Evolutionary conservation across 352 stramenopile genomes (phyloP), one percentile per base, ranked within the genome.

Genomic region (Sclerospora graminicola): DNA sequence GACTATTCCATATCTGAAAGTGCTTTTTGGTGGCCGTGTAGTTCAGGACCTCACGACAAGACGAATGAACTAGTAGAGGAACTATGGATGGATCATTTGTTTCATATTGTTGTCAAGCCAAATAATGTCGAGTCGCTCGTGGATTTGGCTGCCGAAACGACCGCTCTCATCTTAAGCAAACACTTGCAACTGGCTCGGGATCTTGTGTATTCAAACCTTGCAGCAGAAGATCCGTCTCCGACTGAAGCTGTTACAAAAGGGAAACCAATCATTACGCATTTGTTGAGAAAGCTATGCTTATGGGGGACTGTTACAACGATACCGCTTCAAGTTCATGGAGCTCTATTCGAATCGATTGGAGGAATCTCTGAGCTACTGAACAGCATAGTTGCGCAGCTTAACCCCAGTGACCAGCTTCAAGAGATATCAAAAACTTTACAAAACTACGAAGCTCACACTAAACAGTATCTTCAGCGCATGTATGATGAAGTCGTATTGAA

Each of bases 1-100:
- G 78, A 90, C 50, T 80, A 79, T 33, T 83, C 73, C 0, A 67
- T 90, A 14, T 69, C 74, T 9, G 69, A 88, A 20, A 88, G 71
- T 36, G 75, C 79, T 1, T 84, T 83, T 23, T 89, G 76, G 80
- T 91, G 80, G 80, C 80, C 80, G 2, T 89, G 72, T 32, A 71
- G 73, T 1, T 41, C 33, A 4, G 51, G 39, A 29, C 15, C 47
- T 14, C 36, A 34, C 2, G 49, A 24, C 31, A 53, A 42, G 3
- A 30, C 15, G 18, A 45, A 54, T 16, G 41, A 37, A 24, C 51
- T 45, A 16, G 16, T 87, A 19, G 72, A 67, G 24, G 44, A 60
- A 14, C 20, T 82, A 10, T 94, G 82, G 82, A 84, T 84, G 50
- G 59, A 71, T 29, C 63, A 87, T 29, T 60, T 94, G 0, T 87